Percentiles rank a stretch among this genome's conserved stretches.
These are phyloP conservation scores for Eudorina sp. DNA, from an alignment of 139 green algal species.

Conservation along the genomic window DNA sequence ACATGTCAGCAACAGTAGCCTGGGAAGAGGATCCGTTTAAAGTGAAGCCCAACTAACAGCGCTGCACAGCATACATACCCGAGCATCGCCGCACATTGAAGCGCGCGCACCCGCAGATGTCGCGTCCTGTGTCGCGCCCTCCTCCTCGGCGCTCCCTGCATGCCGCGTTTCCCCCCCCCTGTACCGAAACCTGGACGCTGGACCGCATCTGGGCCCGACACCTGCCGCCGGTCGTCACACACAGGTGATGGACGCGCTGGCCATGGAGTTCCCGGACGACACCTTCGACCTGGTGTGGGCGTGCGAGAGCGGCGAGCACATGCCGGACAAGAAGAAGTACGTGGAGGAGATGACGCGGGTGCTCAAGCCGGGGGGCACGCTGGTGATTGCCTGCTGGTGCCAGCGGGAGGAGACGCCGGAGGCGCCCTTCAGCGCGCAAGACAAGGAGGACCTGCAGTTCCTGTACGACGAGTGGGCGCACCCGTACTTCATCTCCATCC, in stretches of 20 bases:
- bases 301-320: constrained; percentile 98
- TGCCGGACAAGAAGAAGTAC: constrained; percentile 98
- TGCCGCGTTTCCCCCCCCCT: no score
- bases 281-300: constrained; percentile 98
- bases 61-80: no score
- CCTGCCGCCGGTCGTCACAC: constrained; percentile 31
- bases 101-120: no score
- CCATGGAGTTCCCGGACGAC: constrained; percentile 91
- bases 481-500: constrained; percentile 94
- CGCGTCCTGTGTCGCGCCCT: no score
- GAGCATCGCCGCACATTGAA: no score
- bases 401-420: constrained; percentile 85
- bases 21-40: no score
- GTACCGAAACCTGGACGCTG: no score
- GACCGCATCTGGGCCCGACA: no score
- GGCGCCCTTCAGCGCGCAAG: constrained; percentile 77
- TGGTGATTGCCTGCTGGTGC: constrained; percentile 94
- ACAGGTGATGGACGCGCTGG: constrained; percentile 95
- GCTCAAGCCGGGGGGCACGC: constrained; percentile 89
- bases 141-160: no score
- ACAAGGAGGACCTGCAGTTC: constrained; percentile 89
- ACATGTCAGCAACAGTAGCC: no score
- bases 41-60: no score
- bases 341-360: constrained; percentile 94
- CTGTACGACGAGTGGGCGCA: constrained; percentile 96